Conservation (phyloP, 768 basidiomycete genomes). For the Hygrocybe punicea region DNA sequence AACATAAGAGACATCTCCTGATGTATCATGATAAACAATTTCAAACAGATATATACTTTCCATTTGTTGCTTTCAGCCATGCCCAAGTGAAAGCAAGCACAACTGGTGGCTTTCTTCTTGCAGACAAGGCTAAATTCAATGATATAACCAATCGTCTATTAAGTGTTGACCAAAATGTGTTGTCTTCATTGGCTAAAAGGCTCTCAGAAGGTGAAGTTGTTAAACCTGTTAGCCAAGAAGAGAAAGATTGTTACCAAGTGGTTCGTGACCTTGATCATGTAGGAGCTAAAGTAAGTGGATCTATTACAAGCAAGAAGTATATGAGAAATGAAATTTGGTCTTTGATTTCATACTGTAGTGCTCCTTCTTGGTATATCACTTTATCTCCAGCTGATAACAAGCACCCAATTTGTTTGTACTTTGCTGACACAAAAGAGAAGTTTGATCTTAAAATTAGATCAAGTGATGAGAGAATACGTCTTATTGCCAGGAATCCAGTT, state of each 20-base stretch:
- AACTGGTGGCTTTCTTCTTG: conserved; percentile 26
- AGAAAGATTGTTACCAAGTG: conserved; percentile 34
- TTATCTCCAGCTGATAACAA: too few relatives aligned
- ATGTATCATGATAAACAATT: conserved; percentile 41
- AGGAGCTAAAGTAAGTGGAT: conserved; percentile 28
- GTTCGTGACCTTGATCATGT: conserved; percentile 36
- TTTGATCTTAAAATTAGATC: conserved; percentile 14
- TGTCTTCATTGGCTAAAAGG: conserved; percentile 17
- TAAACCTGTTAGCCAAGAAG: conserved; percentile 25
- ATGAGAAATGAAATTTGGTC: conserved; percentile 16
- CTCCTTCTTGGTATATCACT: conserved; percentile 22
- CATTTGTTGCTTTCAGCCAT: conserved; percentile 40
- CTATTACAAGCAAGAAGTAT: conserved; percentile 22
- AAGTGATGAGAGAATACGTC: conserved; percentile 19
- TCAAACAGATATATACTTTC: conserved; percentile 36
- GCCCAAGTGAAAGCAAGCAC: conserved; percentile 34
- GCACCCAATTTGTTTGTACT: conserved; percentile 29
- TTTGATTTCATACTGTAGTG: conserved; percentile 17
- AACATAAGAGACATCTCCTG: conserved; percentile 24
- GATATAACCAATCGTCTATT: conserved; percentile 21
- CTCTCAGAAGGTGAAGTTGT: conserved; percentile 24
- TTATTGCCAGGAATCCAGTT: conserved; percentile 5
- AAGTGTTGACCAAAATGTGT: conserved; percentile 20
- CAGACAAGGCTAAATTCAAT: conserved; percentile 24
- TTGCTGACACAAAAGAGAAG: conserved; percentile 15